These are phyloP conservation scores for Hevea brasiliensis DNA, from an alignment of 345 rosid species.

Conservation along the genomic window DNA sequence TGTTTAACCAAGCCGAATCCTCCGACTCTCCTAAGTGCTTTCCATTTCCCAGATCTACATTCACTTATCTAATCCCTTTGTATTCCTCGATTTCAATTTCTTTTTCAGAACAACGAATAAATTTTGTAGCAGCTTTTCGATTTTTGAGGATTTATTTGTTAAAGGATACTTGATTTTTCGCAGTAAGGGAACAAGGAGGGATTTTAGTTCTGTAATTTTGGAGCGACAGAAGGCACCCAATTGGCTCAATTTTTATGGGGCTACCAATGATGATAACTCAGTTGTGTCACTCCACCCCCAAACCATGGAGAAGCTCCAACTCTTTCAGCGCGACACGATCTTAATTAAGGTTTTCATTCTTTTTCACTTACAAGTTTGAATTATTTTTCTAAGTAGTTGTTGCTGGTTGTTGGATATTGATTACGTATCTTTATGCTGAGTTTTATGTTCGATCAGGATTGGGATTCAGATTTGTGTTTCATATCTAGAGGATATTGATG, in stretches of 20 bases:
- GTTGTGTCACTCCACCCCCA: slow-evolving; percentile 82
- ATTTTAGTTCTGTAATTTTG: slow-evolving; percentile 83
- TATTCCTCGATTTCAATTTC: not conserved
- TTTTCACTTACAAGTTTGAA: not conserved
- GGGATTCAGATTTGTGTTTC: not conserved
- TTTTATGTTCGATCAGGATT: slow-evolving; percentile 2
- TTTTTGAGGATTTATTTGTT: slow-evolving; percentile 7
- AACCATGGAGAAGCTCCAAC: slow-evolving; percentile 98
- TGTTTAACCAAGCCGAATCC: slow-evolving; percentile 78
- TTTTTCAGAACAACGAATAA: not conserved
- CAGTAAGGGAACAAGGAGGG: slow-evolving; percentile 82
- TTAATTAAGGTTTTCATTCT: slow-evolving; percentile 63
- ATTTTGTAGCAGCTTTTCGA: not conserved
- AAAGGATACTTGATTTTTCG: slow-evolving; percentile 1
- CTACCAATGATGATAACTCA: slow-evolving; percentile 86
- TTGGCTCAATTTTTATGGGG: slow-evolving; percentile 87
- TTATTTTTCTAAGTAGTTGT: not conserved
- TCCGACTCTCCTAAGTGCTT: slow-evolving; percentile 70
- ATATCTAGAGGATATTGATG: slow-evolving; percentile 61
- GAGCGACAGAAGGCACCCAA: slow-evolving; percentile 89
- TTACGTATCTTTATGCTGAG: not conserved
- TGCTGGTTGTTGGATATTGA: not conserved
- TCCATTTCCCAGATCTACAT: slow-evolving; percentile 38
- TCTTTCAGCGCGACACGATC: slow-evolving; percentile 92
- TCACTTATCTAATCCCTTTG: not conserved